Base-by-base conservation (phyloP, 2,329 filamentous ascomycete genomes). In the Aspergillus flavus region DNA sequence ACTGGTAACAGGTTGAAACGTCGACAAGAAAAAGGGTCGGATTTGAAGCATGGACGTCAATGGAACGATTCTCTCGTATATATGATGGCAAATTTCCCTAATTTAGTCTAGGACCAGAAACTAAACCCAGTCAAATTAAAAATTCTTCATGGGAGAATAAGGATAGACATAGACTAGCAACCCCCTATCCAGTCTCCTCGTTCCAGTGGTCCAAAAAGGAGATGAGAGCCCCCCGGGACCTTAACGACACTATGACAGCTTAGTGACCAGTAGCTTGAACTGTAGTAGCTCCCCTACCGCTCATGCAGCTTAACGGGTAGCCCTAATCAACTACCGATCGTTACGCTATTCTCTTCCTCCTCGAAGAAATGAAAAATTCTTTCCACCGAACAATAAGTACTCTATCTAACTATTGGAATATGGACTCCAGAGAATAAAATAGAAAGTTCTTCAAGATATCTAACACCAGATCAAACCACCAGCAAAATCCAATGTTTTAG, bases 401-500 rank as follows among this genome's bases (percentile, higher is more conserved):
- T n/a, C 16, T 41, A n/a, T 41, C 19, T 41, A n/a, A 28, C 26
- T 28, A 28, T 28, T 19, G 9, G 4, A 48, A 16, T 16, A 48
- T 14, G 12, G 14, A 28, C 19, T 23, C 26, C 10, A 19, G 23
- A 16, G 23, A 28, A 14, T 5, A 23, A 26, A 3, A 16, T 26
- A 19, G 23, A 52, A 32, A 32, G n/a, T 12, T 32, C 48, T 52
- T n/a, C 19, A 16, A 36, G 21, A 6, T 9, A 23, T 59, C 21
- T 41, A 43, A 52, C 36, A 28, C n/a, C 46, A 21, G 16, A 59
- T 43, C 36, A 43, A 53, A 57, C 32, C 28, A 60, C 28, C 28
- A 41, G 23, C 45, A 46, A 52, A 34, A 34, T 45, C 34, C 52
- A 43, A 57, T 61, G 55, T 61, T 63, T 57, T 52, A 30, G 52